phyloP scores from a whole-genome alignment of 1,139 yeast species.

The Scheffersomyces illinoinensis region DNA sequence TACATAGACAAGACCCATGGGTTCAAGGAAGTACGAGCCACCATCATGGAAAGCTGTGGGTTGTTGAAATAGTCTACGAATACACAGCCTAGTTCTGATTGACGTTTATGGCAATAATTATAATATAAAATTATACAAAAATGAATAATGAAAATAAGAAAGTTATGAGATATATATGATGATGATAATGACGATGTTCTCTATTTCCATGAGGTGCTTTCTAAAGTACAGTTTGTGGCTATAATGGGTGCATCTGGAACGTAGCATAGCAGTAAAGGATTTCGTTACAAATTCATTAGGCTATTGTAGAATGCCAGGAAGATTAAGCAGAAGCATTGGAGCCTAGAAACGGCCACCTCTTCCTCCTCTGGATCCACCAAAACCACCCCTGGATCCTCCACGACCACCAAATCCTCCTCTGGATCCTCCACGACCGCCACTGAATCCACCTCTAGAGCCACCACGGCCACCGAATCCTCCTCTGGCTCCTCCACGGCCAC shows the following conservation, averaged over 20 bases:
- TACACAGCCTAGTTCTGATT: not conserved
- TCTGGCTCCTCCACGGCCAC: slow-evolving; percentile 38
- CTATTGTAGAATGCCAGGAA: not conserved
- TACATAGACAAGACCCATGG: slow-evolving; percentile 29
- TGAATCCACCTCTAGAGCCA: slow-evolving; percentile 44
- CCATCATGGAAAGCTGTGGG: slow-evolving; percentile 38
- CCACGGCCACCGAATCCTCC: slow-evolving; percentile 45
- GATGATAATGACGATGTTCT: not conserved
- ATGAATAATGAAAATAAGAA: slow-evolving; percentile 6
- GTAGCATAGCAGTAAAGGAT: not conserved
- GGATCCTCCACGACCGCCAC: slow-evolving; percentile 46
- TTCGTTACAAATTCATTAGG: not conserved
- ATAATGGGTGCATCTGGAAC: not conserved
- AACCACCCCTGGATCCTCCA: slow-evolving; percentile 48
- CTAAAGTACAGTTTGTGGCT: not conserved
- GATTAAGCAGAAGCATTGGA: not conserved
- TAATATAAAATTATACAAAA: slow-evolving; percentile 11
- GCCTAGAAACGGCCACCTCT: slow-evolving; percentile 13
- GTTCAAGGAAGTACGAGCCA: slow-evolving; percentile 35
- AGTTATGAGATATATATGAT: not conserved
- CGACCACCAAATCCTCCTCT: slow-evolving; percentile 39
- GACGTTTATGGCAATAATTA: not conserved
- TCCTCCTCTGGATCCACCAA: slow-evolving; percentile 11
- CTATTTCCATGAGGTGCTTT: not conserved
- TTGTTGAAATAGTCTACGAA: not conserved